Evolutionary conservation across 371 early-diverging fungal species (phyloP).

Genomic region (Actinomucor elegans): DNA sequence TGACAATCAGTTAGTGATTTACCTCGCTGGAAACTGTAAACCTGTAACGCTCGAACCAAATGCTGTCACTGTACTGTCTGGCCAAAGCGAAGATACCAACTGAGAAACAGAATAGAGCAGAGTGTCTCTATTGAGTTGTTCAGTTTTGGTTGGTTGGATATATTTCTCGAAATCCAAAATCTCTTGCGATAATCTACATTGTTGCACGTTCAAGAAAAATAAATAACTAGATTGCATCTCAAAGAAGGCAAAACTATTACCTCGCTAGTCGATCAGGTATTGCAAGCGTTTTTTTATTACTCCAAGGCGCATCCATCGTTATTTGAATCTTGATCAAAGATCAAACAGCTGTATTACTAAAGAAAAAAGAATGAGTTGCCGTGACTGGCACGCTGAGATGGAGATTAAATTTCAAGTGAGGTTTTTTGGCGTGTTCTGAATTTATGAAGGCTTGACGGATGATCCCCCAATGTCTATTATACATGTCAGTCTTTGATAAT

Average conservation of each 20-base stretch:
- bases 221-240: not conserved
- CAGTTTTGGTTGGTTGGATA: conserved; percentile 20
- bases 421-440: too few species aligned
- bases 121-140: conserved; percentile 8
- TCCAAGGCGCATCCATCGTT: conserved; percentile 30
- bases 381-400: too few species aligned
- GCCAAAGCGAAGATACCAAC: not conserved
- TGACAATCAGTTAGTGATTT: too few species aligned
- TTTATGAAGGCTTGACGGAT: too few species aligned
- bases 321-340: too few species aligned
- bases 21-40: conserved; percentile 26
- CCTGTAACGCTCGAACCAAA: conserved; percentile 26
- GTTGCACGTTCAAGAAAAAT: not conserved
- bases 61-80: not conserved
- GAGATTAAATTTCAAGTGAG: too few species aligned
- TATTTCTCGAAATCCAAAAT: conserved; percentile 26
- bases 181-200: conserved; percentile 20
- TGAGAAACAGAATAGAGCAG: not conserved
- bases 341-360: too few species aligned
- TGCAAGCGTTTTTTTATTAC: conserved; percentile 5
- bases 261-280: conserved; percentile 1
- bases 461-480: too few species aligned
- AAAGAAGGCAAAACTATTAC: not conserved
- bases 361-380: conserved; percentile 4
- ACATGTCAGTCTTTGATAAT: too few species aligned